Percentiles rank a stretch among this genome's conserved stretches.
These are phyloP conservation scores for Scheffersomyces lignicola DNA, from an alignment of 1,139 yeast species.

Conservation along the genomic window DNA sequence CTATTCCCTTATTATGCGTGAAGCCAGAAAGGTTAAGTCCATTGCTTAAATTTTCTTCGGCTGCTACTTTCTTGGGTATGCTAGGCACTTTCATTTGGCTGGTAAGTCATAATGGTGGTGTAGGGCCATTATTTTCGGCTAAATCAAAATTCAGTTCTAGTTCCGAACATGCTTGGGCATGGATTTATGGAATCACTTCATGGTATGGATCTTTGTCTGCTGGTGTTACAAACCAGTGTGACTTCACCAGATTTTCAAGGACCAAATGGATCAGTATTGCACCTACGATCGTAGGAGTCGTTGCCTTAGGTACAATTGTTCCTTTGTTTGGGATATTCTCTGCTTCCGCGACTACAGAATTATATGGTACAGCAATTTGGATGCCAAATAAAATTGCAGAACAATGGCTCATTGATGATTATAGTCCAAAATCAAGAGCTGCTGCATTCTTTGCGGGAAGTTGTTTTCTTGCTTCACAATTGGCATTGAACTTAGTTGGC, in stretches of 20 bases:
- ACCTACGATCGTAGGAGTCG: slow-evolving; percentile 17
- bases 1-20: slow-evolving; percentile 15
- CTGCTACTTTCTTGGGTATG: slow-evolving; percentile 15
- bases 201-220: slow-evolving; percentile 32
- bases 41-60: slow-evolving; percentile 15
- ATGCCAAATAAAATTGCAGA: slow-evolving; percentile 32
- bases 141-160: slow-evolving; percentile 7
- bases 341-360: slow-evolving; percentile 32
- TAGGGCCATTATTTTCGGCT: slow-evolving; percentile 15
- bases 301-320: slow-evolving; percentile 21
- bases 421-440: slow-evolving; percentile 41
- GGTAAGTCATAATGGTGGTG: slow-evolving; percentile 15
- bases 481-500: slow-evolving; percentile 45
- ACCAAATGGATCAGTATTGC: slow-evolving; percentile 12
- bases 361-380: slow-evolving; percentile 35
- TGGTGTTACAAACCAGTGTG: slow-evolving; percentile 43
- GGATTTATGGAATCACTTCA: slow-evolving; percentile 20
- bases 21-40: slow-evolving; percentile 19
- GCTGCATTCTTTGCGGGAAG: slow-evolving; percentile 47
- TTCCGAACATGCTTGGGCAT: slow-evolving; percentile 18
- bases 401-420: slow-evolving; percentile 29
- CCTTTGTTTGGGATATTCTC: slow-evolving; percentile 21
- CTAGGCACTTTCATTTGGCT: slow-evolving; percentile 13
- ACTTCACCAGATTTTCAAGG: slow-evolving; percentile 41
- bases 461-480: slow-evolving; percentile 42